These are phyloP conservation scores for Metschnikowia hibisci DNA, from an alignment of 805 yeast species.

Conservation along the genomic window DNA sequence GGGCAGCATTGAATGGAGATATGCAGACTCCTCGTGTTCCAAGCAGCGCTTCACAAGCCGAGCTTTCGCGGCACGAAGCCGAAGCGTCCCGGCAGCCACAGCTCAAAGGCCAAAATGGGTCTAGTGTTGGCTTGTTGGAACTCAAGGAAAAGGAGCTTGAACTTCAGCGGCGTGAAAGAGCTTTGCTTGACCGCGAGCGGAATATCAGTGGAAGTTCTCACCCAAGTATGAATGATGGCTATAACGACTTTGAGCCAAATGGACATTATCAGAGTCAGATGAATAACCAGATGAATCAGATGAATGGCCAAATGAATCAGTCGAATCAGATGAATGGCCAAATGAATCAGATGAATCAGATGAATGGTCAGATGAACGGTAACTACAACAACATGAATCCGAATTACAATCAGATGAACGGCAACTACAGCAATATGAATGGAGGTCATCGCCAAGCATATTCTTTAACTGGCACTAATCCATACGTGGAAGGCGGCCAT, in stretches of 20 bases:
- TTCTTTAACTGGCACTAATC: constrained; percentile 12
- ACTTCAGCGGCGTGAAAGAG: constrained; percentile 26
- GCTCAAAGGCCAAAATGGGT: too few species aligned
- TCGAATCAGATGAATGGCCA: too few species aligned
- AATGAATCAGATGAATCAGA: too few species aligned
- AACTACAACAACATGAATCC: too few species aligned
- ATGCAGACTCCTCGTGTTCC: constrained; percentile 2
- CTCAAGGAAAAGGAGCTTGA: constrained; percentile 21
- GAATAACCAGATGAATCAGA: too few species aligned
- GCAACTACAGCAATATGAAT: neutral
- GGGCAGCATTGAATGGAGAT: constrained; percentile 33
- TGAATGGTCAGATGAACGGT: too few species aligned
- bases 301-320: too few species aligned
- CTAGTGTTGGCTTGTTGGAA: neutral
- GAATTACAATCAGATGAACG: neutral
- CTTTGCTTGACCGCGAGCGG: constrained; percentile 19
- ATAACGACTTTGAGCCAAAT: neutral
- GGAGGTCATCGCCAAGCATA: constrained; percentile 6
- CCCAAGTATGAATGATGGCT: neutral
- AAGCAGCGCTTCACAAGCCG: constrained; percentile 4
- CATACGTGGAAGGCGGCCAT: constrained; percentile 22
- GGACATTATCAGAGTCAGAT: neutral
- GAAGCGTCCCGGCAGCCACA: neutral
- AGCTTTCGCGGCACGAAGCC: neutral
- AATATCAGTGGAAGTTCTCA: constrained; percentile 4